Evolutionary conservation across 208 protist species (phyloP).

Genomic region (Lotmaria passim): DNA sequence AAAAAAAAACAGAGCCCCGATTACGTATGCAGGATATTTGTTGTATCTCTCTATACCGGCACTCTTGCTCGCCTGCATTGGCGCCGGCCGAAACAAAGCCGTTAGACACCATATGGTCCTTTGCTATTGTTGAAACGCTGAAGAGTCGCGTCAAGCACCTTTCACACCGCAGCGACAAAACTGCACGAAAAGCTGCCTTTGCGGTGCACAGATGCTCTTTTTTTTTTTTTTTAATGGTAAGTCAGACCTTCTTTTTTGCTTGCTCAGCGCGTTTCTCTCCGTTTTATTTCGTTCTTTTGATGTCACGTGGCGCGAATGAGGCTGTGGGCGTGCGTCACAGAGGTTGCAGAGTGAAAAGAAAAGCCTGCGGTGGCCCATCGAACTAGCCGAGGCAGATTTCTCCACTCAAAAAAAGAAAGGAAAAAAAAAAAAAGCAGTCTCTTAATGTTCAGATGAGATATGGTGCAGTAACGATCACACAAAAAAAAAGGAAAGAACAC

Average conservation of each 20-base stretch:
- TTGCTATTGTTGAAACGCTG: neutral
- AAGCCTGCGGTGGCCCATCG: neutral
- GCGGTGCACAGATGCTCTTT: too few relatives aligned
- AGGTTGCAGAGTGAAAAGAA: neutral
- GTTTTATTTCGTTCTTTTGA: conserved; percentile 1
- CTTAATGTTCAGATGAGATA: too few relatives aligned
- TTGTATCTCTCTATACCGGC: too few relatives aligned
- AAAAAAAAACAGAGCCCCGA: too few relatives aligned
- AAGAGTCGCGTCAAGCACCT: too few relatives aligned
- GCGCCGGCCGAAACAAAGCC: too few relatives aligned
- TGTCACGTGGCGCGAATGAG: conserved; percentile 1
- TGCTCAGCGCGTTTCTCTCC: neutral
- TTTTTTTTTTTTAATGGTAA: neutral
- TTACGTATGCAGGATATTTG: too few relatives aligned
- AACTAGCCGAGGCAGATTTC: neutral
- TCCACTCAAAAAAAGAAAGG: neutral
- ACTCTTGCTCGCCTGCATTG: too few relatives aligned
- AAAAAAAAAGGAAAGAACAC: neutral
- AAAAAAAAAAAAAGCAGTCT: conserved; percentile 11
- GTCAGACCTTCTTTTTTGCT: neutral
- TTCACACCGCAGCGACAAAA: too few relatives aligned
- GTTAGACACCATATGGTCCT: too few relatives aligned
- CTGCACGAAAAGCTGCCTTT: too few relatives aligned
- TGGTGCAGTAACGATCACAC: too few relatives aligned
- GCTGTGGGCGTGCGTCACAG: neutral